Percentiles rank a stretch among this genome's conserved stretches.
Conservation (phyloP, 2,329 filamentous ascomycete species). For the Fusarium irregulare region DNA sequence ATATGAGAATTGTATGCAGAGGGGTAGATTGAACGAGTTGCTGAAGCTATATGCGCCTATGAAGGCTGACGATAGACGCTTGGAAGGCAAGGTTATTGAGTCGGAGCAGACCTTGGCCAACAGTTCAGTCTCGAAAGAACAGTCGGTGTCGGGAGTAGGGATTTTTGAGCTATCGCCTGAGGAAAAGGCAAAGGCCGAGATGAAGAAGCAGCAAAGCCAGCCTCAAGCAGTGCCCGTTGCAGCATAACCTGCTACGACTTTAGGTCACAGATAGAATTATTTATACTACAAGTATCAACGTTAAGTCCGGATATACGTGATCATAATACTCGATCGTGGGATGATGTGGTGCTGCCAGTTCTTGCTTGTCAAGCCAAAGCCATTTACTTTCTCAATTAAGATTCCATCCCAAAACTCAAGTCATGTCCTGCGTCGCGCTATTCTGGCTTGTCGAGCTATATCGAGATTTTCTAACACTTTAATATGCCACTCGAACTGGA, state of each 20-base stretch:
- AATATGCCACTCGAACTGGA: constrained; percentile 14
- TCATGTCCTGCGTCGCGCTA: neutral
- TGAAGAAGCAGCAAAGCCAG: neutral
- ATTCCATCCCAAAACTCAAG: too few relatives aligned
- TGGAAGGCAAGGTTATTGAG: constrained; percentile 47
- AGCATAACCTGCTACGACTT: neutral
- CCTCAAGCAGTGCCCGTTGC: neutral
- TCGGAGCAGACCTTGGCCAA: neutral
- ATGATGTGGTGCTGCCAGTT: too few relatives aligned
- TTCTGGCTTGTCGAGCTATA: neutral
- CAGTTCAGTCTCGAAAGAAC: constrained; percentile 1
- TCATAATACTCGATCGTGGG: too few relatives aligned
- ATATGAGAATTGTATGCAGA: constrained; percentile 64
- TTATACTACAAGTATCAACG: too few relatives aligned
- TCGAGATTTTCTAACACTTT: constrained; percentile 10
- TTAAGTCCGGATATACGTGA: too few relatives aligned
- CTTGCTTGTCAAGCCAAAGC: too few relatives aligned
- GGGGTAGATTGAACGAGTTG: constrained; percentile 63
- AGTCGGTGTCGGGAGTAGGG: constrained; percentile 45
- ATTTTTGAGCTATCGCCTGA: constrained; percentile 47
- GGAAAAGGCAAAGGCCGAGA: constrained; percentile 30
- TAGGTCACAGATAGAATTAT: too few relatives aligned
- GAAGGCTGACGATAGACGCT: constrained; percentile 34
- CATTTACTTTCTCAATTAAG: too few relatives aligned
- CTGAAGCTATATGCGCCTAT: constrained; percentile 57